Percentiles rank a stretch among this genome's conserved stretches.
Conservation (phyloP, 768 basidiomycete species). For the Rossbeevera mucosa region DNA sequence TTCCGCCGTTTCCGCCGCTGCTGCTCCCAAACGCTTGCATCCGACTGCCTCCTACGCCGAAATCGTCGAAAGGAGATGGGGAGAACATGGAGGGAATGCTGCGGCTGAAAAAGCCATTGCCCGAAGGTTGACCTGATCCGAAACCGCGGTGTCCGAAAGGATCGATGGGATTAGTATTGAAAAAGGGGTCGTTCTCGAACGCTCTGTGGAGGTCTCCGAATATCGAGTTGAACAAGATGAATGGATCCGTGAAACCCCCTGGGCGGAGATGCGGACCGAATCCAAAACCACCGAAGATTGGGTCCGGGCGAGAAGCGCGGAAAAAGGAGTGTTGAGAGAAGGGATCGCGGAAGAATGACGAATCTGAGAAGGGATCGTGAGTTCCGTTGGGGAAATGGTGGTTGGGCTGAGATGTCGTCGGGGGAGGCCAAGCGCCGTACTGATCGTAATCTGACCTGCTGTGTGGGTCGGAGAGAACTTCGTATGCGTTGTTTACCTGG, state of each 20-base stretch:
- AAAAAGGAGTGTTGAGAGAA: slow-evolving; percentile 12
- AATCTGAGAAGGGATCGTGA: slow-evolving; percentile 15
- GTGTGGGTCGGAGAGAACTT: slow-evolving; percentile 59
- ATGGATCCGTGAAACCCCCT: slow-evolving; percentile 64
- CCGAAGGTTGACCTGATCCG: slow-evolving; percentile 9
- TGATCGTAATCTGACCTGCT: slow-evolving; percentile 65
- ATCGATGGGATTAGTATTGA: slow-evolving; percentile 14
- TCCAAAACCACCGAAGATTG: slow-evolving; percentile 22
- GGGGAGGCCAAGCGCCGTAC: slow-evolving; percentile 67
- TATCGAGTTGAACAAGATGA: slow-evolving; percentile 66
- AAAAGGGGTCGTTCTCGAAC: slow-evolving; percentile 35
- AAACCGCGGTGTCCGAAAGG: slow-evolving; percentile 16
- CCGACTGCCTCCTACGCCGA: slow-evolving; percentile 9
- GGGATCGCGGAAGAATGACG: slow-evolving; percentile 20
- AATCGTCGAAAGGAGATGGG: slow-evolving; percentile 12
- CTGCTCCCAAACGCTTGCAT: slow-evolving; percentile 7
- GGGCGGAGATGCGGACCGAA: slow-evolving; percentile 15
- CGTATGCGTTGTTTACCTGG: slow-evolving; percentile 75
- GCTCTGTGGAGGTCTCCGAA: slow-evolving; percentile 49
- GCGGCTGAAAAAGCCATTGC: slow-evolving; percentile 9
- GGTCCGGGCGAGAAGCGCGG: slow-evolving; percentile 25
- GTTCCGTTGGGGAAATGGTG: slow-evolving; percentile 12
- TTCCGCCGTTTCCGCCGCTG: slow-evolving; percentile 5
- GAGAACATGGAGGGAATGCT: slow-evolving; percentile 5
- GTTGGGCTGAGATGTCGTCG: slow-evolving; percentile 35